Percentiles rank a stretch among this genome's conserved stretches.
Evolutionary conservation across 768 basidiomycete genomes (phyloP).

Genomic region (Phlebiopsis gigantea): DNA sequence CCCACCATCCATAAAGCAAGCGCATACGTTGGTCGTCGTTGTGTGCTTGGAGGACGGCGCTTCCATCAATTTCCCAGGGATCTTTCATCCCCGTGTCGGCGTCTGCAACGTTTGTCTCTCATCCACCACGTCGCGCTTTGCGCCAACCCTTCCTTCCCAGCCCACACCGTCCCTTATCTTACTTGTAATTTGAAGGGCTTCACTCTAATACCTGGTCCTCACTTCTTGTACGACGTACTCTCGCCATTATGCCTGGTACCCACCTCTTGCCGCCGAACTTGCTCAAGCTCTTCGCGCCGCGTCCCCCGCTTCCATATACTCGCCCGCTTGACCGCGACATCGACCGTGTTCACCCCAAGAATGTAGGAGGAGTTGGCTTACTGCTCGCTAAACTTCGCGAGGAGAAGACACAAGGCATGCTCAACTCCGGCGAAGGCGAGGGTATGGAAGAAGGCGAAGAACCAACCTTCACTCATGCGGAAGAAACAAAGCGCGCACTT

Average conservation of each 20-base stretch:
- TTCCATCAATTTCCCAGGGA: background rate
- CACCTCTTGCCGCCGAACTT: slow-evolving; percentile 94
- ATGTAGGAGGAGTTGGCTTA: slow-evolving; percentile 69
- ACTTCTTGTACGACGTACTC: background rate
- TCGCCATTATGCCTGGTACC: slow-evolving; percentile 51
- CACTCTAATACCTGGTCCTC: background rate
- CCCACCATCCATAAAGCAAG: no score
- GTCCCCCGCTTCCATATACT: slow-evolving; percentile 82
- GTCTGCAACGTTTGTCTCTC: slow-evolving; percentile 4
- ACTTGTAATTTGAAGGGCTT: background rate
- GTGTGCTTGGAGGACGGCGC: background rate
- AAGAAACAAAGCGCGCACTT: slow-evolving; percentile 77
- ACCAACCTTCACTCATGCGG: slow-evolving; percentile 72
- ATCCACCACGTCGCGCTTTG: background rate
- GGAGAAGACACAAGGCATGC: slow-evolving; percentile 62
- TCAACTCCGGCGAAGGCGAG: slow-evolving; percentile 53
- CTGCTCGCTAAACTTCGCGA: slow-evolving; percentile 74
- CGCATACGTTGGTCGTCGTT: no score
- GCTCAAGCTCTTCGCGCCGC: slow-evolving; percentile 92
- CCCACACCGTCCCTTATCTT: background rate
- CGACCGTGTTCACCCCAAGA: slow-evolving; percentile 62
- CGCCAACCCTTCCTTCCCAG: background rate
- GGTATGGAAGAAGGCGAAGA: slow-evolving; percentile 84
- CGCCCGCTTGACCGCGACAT: slow-evolving; percentile 85
- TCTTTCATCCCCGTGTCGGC: background rate